Percentiles rank a stretch among this genome's conserved stretches.
Evolutionary conservation across 2,329 filamentous ascomycete genomes (phyloP).

Genomic region (Trichocomaceae sp.): DNA sequence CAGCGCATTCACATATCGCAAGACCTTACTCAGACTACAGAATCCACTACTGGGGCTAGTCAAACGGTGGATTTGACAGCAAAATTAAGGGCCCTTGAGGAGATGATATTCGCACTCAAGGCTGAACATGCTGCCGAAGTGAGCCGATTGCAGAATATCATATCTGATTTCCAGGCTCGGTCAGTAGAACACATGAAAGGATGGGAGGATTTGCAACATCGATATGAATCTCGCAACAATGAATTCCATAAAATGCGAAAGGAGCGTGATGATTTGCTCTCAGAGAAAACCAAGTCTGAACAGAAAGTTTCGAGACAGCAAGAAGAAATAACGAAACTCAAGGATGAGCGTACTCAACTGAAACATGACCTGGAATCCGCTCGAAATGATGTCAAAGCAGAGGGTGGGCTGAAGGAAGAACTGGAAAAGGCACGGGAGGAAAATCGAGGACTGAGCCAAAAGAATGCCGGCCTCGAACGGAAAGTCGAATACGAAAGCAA

Average conservation of each 20-base stretch:
- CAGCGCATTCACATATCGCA: slow-evolving; percentile 30
- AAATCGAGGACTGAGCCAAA: slow-evolving; percentile 30
- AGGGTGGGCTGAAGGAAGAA: slow-evolving; percentile 35
- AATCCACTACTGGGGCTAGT: slow-evolving; percentile 27
- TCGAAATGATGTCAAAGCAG: slow-evolving; percentile 34
- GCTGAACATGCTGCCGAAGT: slow-evolving; percentile 27
- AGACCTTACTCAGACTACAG: slow-evolving; percentile 32
- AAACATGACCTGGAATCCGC: slow-evolving; percentile 34
- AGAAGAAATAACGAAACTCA: slow-evolving; percentile 35
- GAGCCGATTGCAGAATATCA: slow-evolving; percentile 23
- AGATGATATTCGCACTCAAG: slow-evolving; percentile 26
- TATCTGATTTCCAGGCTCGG: slow-evolving; percentile 23
- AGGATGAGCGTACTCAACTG: slow-evolving; percentile 34
- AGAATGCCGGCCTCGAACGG: slow-evolving; percentile 30
- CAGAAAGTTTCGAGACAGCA: slow-evolving; percentile 29
- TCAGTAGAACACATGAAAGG: slow-evolving; percentile 28
- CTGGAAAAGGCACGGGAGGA: slow-evolving; percentile 38
- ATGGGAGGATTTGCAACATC: slow-evolving; percentile 35
- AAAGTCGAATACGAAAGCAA: slow-evolving; percentile 37
- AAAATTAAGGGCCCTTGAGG: slow-evolving; percentile 25
- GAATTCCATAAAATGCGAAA: slow-evolving; percentile 33
- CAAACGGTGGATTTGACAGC: slow-evolving; percentile 23
- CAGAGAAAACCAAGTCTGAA: slow-evolving; percentile 25
- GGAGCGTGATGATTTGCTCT: slow-evolving; percentile 29
- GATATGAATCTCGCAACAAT: slow-evolving; percentile 37